phyloP scores from a whole-genome alignment of 129 eudicot genomes.

The Silybum marianum region DNA sequence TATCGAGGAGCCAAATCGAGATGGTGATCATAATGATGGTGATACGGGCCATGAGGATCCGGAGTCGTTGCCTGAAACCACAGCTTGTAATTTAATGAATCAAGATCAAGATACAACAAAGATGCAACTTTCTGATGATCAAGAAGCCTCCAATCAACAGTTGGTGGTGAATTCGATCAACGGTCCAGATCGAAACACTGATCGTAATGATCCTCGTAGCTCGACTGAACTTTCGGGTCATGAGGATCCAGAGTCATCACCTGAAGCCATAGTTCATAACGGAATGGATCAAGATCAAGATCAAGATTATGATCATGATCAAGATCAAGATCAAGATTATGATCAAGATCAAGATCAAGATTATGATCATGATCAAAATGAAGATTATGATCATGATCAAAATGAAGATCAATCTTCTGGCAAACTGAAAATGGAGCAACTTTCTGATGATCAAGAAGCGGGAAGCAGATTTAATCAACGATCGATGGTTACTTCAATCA shows the following conservation, averaged over 20 bases:
- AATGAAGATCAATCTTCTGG: constrained; percentile 6
- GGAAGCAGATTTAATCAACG: constrained; percentile 23
- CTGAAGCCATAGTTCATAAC: constrained; percentile 28
- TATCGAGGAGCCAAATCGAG: constrained; percentile 24
- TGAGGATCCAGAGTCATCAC: constrained; percentile 43
- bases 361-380: constrained; percentile 8
- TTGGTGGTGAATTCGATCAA: constrained; percentile 13
- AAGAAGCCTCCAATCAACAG: constrained; percentile 32
- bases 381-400: not conserved
- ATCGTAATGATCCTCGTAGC: constrained; percentile 37
- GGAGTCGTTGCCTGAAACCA: not conserved
- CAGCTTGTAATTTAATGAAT: not conserved
- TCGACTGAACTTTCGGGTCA: constrained; percentile 37
- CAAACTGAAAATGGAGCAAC: constrained; percentile 28
- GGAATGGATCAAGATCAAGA: constrained; percentile 27
- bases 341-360: constrained; percentile 20
- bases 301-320: not conserved
- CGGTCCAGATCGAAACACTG: constrained; percentile 27
- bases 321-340: constrained; percentile 1
- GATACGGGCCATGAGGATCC: not conserved
- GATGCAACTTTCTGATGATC: constrained; percentile 29
- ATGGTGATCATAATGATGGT: not conserved
- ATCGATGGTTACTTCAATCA: constrained; percentile 2
- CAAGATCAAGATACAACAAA: constrained; percentile 43
- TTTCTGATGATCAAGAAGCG: constrained; percentile 29